These are phyloP conservation scores for Paramecium pentaurelia DNA, from an alignment of 73 alveolate genomes.

Conservation along the genomic window DNA sequence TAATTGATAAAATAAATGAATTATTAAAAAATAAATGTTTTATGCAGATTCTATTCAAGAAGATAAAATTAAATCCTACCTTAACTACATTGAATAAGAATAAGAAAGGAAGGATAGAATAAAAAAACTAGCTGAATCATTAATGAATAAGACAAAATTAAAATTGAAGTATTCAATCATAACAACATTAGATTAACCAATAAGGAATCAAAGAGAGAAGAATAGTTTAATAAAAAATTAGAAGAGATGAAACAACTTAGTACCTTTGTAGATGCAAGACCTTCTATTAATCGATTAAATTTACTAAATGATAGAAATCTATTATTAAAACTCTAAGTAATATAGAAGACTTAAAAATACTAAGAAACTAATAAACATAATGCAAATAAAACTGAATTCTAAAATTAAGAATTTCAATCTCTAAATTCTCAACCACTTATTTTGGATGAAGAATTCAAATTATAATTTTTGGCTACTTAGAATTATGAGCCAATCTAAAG, in stretches of 20 bases:
- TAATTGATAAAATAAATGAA: background rate
- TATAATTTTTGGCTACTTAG: background rate
- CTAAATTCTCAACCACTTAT: background rate
- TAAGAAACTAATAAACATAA: background rate
- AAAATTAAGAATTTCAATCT: background rate
- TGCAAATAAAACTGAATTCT: background rate
- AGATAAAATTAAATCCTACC: background rate
- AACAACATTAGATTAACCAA: background rate
- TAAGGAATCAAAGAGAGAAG: background rate
- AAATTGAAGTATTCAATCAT: background rate
- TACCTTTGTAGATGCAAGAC: slow-evolving; percentile 41
- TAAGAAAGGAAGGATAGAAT: background rate
- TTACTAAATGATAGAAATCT: background rate
- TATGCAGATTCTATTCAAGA: background rate
- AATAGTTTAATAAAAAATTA: slow-evolving; percentile 10
- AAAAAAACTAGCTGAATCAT: background rate
- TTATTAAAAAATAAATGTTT: background rate
- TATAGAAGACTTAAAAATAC: background rate
- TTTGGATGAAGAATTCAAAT: background rate
- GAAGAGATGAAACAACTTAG: background rate
- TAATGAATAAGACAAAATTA: background rate
- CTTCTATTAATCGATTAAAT: background rate
- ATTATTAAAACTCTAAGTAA: background rate
- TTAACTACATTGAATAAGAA: background rate
- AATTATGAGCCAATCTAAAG: background rate